Base-by-base conservation (phyloP, 805 yeast genomes). In the Saccharomycopsis javanensis region DNA sequence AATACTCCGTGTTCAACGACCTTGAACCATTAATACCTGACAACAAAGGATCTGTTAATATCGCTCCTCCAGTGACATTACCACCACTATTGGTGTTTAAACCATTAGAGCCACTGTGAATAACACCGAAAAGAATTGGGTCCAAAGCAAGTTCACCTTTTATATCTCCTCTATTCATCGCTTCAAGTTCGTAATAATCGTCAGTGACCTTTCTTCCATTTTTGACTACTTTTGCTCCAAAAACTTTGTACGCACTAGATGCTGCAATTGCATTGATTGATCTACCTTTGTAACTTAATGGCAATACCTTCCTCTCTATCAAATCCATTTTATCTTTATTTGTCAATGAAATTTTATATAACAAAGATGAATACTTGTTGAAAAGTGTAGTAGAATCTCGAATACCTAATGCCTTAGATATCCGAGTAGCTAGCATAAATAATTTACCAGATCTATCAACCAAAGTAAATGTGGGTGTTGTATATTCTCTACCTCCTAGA, bases 361-460 rank as follows among this genome's bases (percentile, higher is more conserved):
- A 74, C 54, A 80, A 75, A 54, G 82, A 79, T 71, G 72, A 89
- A 71, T 86, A 91, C 48, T 86, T 83, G 65, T 84, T 87, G 70
- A 86, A 86, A 58, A 86, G 72, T 57, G 85, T 74, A 66, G 87
- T 87, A 11, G 90, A 83, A 67, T 87, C 95, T 58, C 94, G 55
- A 71, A 91, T 88, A 1, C 97, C 97, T 61, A 92, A 88, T 64
- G 90, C 81, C 63, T 98, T 79, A 0, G 99, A 97, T 1, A 97
- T 96, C 67, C 94, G 98, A 0, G 98, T 91, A 1, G 96, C 86
- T 51, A 94, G 79, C 96, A 92, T 90, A 69, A 81, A 94, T 59
- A 82, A 75, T 61, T 83, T 76, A 23, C 81, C 79, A 6, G 95
- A 97, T 55, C 81, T 69, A 23, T 71, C 72, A 20, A 64, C 58